Percentiles rank a stretch among this genome's conserved stretches.
These are phyloP conservation scores for Cicer judaicum DNA, from an alignment of 306 rosid genomes.

Conservation along the genomic window DNA sequence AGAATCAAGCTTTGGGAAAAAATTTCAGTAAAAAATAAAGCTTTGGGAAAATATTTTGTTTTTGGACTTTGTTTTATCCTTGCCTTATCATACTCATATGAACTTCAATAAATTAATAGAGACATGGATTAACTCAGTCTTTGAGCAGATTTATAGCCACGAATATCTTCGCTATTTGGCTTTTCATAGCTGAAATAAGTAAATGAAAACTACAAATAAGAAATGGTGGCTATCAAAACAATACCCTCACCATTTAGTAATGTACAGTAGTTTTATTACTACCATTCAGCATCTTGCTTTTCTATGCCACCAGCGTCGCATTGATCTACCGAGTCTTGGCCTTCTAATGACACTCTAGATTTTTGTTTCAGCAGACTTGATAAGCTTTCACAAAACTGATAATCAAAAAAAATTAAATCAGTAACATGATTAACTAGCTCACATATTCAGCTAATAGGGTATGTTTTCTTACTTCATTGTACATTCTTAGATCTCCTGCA, in stretches of 20 bases:
- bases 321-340: conserved; percentile 43
- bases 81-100: neutral
- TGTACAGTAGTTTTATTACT: conserved; percentile 37
- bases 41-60: conserved; percentile 6
- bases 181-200: conserved; percentile 55
- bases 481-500: conserved; percentile 63
- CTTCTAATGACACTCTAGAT: conserved; percentile 46
- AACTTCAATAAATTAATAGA: conserved; percentile 33
- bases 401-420: conserved; percentile 46
- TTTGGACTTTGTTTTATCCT: conserved; percentile 13
- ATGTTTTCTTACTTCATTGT: conserved; percentile 55
- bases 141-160: conserved; percentile 53
- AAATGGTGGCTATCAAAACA: conserved; percentile 30
- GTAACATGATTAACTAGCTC: conserved; percentile 22
- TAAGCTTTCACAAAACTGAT: conserved; percentile 75
- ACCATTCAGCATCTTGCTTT: conserved; percentile 50
- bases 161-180: conserved; percentile 36
- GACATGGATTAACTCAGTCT: conserved; percentile 28
- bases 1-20: neutral
- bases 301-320: conserved; percentile 13
- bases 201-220: conserved; percentile 42
- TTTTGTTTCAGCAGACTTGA: conserved; percentile 60
- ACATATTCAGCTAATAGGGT: conserved; percentile 5
- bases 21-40: neutral
- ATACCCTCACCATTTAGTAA: conserved; percentile 19